Percentiles rank a stretch among this genome's conserved stretches.
Evolutionary conservation across 1,139 yeast species (phyloP).

Genomic region (Yueomyces sp.): DNA sequence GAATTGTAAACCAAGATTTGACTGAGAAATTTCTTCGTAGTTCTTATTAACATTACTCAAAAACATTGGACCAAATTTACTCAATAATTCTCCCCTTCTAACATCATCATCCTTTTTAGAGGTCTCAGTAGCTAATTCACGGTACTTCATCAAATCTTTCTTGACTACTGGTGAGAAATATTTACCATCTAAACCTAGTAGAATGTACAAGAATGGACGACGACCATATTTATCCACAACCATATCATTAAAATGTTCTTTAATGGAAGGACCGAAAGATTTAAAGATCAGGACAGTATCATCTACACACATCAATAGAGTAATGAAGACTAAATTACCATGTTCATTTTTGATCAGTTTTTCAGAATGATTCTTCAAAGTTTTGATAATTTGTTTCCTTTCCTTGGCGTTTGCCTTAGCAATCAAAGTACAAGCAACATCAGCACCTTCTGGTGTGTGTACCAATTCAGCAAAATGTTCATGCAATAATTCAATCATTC

Average conservation of each 20-base stretch:
- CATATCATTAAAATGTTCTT: slow-evolving; percentile 45
- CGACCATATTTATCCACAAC: slow-evolving; percentile 69
- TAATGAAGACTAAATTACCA: slow-evolving; percentile 72
- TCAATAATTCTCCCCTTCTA: slow-evolving; percentile 59
- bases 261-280: slow-evolving; percentile 51
- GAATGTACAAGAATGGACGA: slow-evolving; percentile 74
- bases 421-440: slow-evolving; percentile 70
- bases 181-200: slow-evolving; percentile 70
- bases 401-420: slow-evolving; percentile 88
- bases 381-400: slow-evolving; percentile 63
- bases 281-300: slow-evolving; percentile 79
- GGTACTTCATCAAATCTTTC: slow-evolving; percentile 47
- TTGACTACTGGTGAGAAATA: slow-evolving; percentile 65
- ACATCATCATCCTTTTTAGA: slow-evolving; percentile 77
- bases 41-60: slow-evolving; percentile 41
- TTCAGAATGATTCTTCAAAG: slow-evolving; percentile 60
- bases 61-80: slow-evolving; percentile 54
- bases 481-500: slow-evolving; percentile 67
- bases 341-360: slow-evolving; percentile 72
- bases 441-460: slow-evolving; percentile 89
- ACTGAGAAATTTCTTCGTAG: slow-evolving; percentile 40
- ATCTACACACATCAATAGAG: slow-evolving; percentile 78
- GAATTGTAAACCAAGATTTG: slow-evolving; percentile 75
- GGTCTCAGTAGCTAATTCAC: slow-evolving; percentile 55
- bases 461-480: slow-evolving; percentile 93